Percentiles rank a stretch among this genome's conserved stretches.
Evolutionary conservation across 805 yeast species (phyloP).

Genomic region (Myxozyma lipomycoides): DNA sequence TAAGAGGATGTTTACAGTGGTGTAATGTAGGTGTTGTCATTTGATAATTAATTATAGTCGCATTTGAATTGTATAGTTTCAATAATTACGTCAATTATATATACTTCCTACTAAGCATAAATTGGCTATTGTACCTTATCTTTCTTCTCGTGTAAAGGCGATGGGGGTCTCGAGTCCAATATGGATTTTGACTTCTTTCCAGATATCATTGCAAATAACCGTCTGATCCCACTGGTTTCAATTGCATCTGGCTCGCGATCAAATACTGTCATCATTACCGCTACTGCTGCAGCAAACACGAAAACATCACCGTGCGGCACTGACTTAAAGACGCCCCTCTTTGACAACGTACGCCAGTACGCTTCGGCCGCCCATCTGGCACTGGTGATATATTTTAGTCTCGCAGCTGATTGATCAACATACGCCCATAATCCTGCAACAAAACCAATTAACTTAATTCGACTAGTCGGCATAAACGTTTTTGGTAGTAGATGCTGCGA

Average conservation of each 20-base stretch:
- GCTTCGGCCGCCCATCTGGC: constrained; percentile 39
- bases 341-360: constrained; percentile 37
- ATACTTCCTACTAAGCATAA: too few species aligned
- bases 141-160: too few species aligned
- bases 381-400: constrained; percentile 31
- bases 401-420: constrained; percentile 36
- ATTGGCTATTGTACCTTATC: too few species aligned
- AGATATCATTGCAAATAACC: constrained; percentile 4
- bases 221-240: constrained; percentile 25
- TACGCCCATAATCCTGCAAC: constrained; percentile 43
- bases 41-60: too few species aligned
- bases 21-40: too few species aligned
- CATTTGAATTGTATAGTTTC: too few species aligned
- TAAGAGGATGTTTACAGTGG: too few species aligned
- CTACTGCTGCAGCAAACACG: constrained; percentile 37
- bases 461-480: constrained; percentile 32
- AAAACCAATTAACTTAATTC: constrained; percentile 42
- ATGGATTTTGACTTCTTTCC: constrained; percentile 13
- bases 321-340: constrained; percentile 31
- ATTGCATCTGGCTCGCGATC: constrained; percentile 34
- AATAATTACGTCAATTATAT: too few species aligned
- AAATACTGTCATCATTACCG: constrained; percentile 35
- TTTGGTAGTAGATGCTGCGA: constrained; percentile 36
- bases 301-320: constrained; percentile 35
- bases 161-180: too few species aligned